Conservation (phyloP, 345 rosid genomes). For the Salix suchowensis region DNA sequence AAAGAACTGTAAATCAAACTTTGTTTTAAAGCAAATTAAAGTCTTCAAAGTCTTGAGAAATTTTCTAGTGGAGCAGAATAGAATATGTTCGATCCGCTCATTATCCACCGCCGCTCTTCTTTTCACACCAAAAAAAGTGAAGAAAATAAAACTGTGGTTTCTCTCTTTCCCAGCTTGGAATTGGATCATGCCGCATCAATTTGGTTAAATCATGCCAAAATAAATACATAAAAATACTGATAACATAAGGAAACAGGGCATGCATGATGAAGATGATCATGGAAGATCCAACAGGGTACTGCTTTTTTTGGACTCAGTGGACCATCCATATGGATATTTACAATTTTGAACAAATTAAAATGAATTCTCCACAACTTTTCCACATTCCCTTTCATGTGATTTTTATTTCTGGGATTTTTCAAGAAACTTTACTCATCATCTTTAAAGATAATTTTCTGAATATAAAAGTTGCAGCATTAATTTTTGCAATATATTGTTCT, state of each 20-base stretch:
- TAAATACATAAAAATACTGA: no score
- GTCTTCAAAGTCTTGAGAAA: neutral
- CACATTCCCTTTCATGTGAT: neutral
- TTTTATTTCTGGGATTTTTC: neutral
- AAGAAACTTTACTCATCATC: neutral
- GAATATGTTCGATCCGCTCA: neutral
- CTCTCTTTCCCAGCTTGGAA: no score
- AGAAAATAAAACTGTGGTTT: no score
- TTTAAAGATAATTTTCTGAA: neutral
- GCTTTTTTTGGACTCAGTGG: no score
- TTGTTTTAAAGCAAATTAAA: conserved; percentile 3
- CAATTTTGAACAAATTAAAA: neutral
- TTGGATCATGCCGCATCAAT: no score
- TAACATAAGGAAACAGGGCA: no score
- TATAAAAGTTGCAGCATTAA: neutral
- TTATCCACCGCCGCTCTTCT: neutral
- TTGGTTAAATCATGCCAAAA: no score
- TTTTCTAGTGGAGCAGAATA: neutral
- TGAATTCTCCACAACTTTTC: neutral
- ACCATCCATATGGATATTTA: neutral
- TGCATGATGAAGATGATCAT: no score
- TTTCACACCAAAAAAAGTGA: neutral
- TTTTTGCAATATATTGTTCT: neutral
- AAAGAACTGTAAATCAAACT: conserved; percentile 11
- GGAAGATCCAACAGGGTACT: no score